These are phyloP conservation scores for Byssothecium circinans DNA, from an alignment of 2,329 filamentous ascomycete species.

Conservation along the genomic window DNA sequence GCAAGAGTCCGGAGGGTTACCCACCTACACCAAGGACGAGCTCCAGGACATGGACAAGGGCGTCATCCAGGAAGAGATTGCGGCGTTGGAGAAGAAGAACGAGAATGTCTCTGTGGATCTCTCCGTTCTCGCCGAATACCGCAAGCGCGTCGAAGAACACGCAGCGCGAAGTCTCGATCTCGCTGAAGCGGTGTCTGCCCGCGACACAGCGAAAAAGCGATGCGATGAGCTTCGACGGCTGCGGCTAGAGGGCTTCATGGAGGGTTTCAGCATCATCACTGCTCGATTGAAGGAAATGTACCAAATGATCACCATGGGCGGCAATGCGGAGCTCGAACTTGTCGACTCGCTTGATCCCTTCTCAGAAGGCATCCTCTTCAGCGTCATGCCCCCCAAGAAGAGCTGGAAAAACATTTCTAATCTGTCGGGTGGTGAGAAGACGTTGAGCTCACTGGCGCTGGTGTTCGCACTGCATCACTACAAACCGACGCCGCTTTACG, in stretches of 20 bases:
- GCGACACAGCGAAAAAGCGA: slow-evolving; percentile 86
- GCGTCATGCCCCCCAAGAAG: slow-evolving; percentile 99
- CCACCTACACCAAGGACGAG: slow-evolving; percentile 75
- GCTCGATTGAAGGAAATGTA: slow-evolving; percentile 99
- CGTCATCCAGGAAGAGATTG: slow-evolving; percentile 65
- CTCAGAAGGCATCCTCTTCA: slow-evolving; percentile 94
- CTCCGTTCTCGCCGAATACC: slow-evolving; percentile 84
- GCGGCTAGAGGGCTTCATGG: slow-evolving; percentile 96
- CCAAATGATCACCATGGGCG: slow-evolving; percentile 99
- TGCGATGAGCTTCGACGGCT: slow-evolving; percentile 89
- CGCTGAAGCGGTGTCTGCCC: slow-evolving; percentile 71
- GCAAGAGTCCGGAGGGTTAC: slow-evolving; percentile 56
- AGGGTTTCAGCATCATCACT: slow-evolving; percentile 92
- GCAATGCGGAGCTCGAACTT: slow-evolving; percentile 94
- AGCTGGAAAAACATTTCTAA: slow-evolving; percentile 99
- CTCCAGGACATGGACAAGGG: slow-evolving; percentile 65
- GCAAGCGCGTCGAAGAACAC: slow-evolving; percentile 81
- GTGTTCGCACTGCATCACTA: slow-evolving; percentile 99
- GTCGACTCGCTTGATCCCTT: slow-evolving; percentile 97
- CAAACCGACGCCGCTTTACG: slow-evolving; percentile 94
- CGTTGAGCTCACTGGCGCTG: slow-evolving; percentile 84
- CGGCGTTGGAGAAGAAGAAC: slow-evolving; percentile 70
- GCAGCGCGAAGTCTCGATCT: slow-evolving; percentile 81
- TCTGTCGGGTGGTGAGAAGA: slow-evolving; percentile 95
- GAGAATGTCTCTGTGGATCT: slow-evolving; percentile 87